Conservation (phyloP, 805 yeast species). For the Metschnikowia cubensis region DNA sequence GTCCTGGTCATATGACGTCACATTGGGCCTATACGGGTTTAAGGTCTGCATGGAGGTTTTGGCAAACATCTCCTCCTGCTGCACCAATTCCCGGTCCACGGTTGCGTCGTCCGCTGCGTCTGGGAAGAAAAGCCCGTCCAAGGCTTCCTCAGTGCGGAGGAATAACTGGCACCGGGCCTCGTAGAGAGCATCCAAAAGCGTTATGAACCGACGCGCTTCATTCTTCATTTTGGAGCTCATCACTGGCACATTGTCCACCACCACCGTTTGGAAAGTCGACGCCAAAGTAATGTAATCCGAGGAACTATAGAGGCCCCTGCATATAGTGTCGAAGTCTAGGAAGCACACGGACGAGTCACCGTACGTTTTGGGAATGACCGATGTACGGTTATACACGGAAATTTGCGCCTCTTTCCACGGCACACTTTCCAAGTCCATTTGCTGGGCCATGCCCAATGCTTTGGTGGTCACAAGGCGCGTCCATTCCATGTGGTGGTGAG, state of each 20-base stretch:
- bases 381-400: slow-evolving; percentile 53
- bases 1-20: slow-evolving; percentile 56
- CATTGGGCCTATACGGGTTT: slow-evolving; percentile 68
- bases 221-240: slow-evolving; percentile 54
- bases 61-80: slow-evolving; percentile 68
- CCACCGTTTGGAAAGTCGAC: slow-evolving; percentile 51
- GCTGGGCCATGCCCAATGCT: slow-evolving; percentile 15
- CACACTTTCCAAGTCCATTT: slow-evolving; percentile 10
- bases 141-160: slow-evolving; percentile 45
- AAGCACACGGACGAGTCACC: slow-evolving; percentile 32
- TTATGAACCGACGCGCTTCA: slow-evolving; percentile 66
- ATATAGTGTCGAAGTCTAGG: slow-evolving; percentile 51
- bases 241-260: slow-evolving; percentile 59
- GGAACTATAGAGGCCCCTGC: slow-evolving; percentile 55
- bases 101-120: slow-evolving; percentile 26
- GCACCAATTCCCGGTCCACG: slow-evolving; percentile 42
- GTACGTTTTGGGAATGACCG: slow-evolving; percentile 44
- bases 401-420: slow-evolving; percentile 28
- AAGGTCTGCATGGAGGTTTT: slow-evolving; percentile 55
- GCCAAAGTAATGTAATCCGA: slow-evolving; percentile 70
- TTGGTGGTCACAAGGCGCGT: slow-evolving; percentile 22
- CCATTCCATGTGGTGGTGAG: slow-evolving; percentile 33
- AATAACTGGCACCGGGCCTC: slow-evolving; percentile 62
- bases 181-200: slow-evolving; percentile 63
- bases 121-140: slow-evolving; percentile 62